Conservation (phyloP, 2,329 filamentous ascomycete genomes). For the Aspergillus pseudonomiae region DNA sequence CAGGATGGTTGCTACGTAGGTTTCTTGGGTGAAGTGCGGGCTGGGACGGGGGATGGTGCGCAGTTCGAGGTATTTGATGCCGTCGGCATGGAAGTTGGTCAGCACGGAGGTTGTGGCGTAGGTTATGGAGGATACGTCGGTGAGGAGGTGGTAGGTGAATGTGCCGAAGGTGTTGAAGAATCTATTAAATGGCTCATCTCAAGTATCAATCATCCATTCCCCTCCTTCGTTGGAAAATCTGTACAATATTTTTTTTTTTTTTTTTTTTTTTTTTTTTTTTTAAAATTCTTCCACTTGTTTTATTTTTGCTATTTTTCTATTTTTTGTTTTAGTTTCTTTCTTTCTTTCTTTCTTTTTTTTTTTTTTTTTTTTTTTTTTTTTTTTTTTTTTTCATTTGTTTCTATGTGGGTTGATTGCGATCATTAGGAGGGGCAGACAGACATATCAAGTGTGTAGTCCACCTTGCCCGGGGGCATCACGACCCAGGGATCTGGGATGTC, state of each 20-base stretch:
- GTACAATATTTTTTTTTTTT: neutral
- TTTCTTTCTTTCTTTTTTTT: too few species aligned
- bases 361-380: too few species aligned
- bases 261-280: neutral
- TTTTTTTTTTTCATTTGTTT: neutral
- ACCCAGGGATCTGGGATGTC: constrained; percentile 68
- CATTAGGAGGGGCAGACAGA: constrained; percentile 62
- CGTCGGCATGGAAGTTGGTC: constrained; percentile 67
- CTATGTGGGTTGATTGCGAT: neutral
- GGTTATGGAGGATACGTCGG: constrained; percentile 61
- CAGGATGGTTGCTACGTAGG: constrained; percentile 69
- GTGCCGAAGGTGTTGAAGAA: constrained; percentile 79
- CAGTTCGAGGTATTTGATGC: constrained; percentile 76
- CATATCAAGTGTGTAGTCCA: constrained; percentile 71
- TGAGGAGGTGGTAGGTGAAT: constrained; percentile 77
- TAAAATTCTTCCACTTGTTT: too few species aligned
- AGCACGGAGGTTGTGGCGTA: constrained; percentile 69
- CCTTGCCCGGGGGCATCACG: constrained; percentile 70
- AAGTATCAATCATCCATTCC: too few species aligned
- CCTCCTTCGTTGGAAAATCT: neutral
- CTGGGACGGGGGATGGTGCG: constrained; percentile 76
- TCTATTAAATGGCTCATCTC: constrained; percentile 42
- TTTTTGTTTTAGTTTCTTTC: too few species aligned
- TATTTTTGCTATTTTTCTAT: too few species aligned
- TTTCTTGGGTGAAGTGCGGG: constrained; percentile 59